A percentile compares a stretch with the other conserved stretches of the same genome.
These are phyloP conservation scores for Pichia sp. DNA, from an alignment of 1,139 yeast species.

Conservation along the genomic window DNA sequence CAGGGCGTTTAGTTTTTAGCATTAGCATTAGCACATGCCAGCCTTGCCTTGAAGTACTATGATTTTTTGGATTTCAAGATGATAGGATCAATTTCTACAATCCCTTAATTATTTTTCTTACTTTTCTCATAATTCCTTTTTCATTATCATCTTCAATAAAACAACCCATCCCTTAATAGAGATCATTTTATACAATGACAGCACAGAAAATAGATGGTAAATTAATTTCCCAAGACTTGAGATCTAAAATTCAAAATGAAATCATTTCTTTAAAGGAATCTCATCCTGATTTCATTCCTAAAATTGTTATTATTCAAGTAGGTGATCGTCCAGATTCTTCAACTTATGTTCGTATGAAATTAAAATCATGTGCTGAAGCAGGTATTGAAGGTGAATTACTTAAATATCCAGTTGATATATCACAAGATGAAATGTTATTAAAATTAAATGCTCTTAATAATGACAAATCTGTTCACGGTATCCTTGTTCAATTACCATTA, in stretches of 20 bases:
- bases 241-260: conserved; percentile 34
- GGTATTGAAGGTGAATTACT: conserved; percentile 55
- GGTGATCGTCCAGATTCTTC: conserved; percentile 74
- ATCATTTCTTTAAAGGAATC: conserved; percentile 42
- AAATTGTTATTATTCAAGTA: conserved; percentile 64
- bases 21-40: too few species aligned
- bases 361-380: conserved; percentile 66
- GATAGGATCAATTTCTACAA: too few species aligned
- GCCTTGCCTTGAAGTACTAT: too few species aligned
- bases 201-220: conserved; percentile 31
- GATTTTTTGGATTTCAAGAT: too few species aligned
- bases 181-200: too few species aligned
- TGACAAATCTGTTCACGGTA: conserved; percentile 62
- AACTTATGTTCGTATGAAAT: conserved; percentile 68
- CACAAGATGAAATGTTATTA: conserved; percentile 50
- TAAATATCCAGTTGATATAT: conserved; percentile 49
- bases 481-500: conserved; percentile 67
- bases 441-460: conserved; percentile 53
- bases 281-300: conserved; percentile 53
- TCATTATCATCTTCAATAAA: too few species aligned
- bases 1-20: too few species aligned
- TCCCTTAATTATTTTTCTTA: too few species aligned
- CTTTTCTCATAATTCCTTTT: too few species aligned
- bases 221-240: conserved; percentile 26
- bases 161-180: too few species aligned